Percentiles rank a stretch among this genome's conserved stretches.
Evolutionary conservation across 305 asterid genomes (phyloP).

Genomic region (Solanum hybrid): DNA sequence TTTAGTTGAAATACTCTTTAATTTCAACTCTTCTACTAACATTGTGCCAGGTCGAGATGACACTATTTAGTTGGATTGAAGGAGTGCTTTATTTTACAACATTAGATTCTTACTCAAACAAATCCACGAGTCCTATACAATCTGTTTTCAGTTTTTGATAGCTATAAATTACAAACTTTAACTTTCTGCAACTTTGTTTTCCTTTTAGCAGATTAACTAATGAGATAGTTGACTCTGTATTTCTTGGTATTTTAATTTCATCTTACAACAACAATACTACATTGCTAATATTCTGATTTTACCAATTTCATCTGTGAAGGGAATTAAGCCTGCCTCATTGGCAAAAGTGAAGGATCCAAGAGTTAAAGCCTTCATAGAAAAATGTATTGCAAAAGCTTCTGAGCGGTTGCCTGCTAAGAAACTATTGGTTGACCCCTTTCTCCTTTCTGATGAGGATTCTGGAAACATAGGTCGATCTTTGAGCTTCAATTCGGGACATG

Average conservation of each 20-base stretch:
- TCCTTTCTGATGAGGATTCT: slow-evolving; percentile 55
- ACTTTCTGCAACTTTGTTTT: background rate
- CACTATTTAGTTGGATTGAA: background rate
- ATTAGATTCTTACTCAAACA: background rate
- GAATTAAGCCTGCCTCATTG: slow-evolving; percentile 92
- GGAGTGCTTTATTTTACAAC: background rate
- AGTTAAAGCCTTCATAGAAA: slow-evolving; percentile 69
- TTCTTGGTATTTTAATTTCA: background rate
- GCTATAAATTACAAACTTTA: background rate
- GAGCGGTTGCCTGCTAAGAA: slow-evolving; percentile 81
- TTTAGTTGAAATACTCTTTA: background rate
- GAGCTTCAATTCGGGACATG: slow-evolving; percentile 22
- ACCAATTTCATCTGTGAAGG: slow-evolving; percentile 32
- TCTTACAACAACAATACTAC: background rate
- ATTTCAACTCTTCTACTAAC: background rate
- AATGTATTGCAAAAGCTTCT: slow-evolving; percentile 75
- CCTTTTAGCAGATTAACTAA: background rate
- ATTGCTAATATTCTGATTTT: background rate
- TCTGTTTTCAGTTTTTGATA: background rate
- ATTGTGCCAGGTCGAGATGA: background rate
- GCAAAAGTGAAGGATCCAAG: slow-evolving; percentile 73
- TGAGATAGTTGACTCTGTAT: background rate
- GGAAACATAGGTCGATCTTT: slow-evolving; percentile 35
- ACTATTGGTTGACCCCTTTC: slow-evolving; percentile 75
- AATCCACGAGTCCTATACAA: background rate